phyloP scores from a whole-genome alignment of 2,329 filamentous ascomycete species.

The Colletotrichum tofieldiae region DNA sequence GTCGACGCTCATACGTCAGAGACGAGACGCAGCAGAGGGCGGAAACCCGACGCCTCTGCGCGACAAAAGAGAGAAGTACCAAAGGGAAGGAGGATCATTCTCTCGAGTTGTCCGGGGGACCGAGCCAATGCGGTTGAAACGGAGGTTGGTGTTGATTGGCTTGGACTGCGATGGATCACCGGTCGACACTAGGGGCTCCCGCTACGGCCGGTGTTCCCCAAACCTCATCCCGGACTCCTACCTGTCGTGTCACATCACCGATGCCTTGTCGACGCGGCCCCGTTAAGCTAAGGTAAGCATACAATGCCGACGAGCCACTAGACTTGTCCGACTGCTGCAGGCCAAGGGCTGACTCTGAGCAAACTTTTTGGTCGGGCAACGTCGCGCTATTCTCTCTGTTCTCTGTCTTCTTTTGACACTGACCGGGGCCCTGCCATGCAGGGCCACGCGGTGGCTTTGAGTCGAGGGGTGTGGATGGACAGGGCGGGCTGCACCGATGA shows the following conservation, averaged over 20 bases:
- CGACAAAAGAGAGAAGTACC: not conserved
- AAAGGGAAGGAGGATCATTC: not conserved
- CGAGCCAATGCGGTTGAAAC: constrained; percentile 26
- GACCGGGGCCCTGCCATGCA: constrained; percentile 18
- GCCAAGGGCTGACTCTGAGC: constrained; percentile 17
- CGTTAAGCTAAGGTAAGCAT: constrained; percentile 16
- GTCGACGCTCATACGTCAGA: not conserved
- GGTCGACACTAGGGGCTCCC: constrained; percentile 31
- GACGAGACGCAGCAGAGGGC: not conserved
- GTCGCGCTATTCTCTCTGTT: not conserved
- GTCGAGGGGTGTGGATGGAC: constrained; percentile 5
- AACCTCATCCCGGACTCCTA: constrained; percentile 34
- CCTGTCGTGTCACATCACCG: constrained; percentile 12
- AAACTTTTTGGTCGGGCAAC: not conserved
- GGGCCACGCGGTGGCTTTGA: constrained; percentile 25
- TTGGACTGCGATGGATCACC: constrained; percentile 24
- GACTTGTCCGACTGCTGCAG: constrained; percentile 22
- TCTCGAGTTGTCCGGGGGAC: constrained; percentile 24
- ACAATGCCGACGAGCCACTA: constrained; percentile 29
- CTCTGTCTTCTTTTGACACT: constrained; percentile 20
- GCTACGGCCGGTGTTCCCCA: constrained; percentile 42
- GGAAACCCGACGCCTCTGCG: not conserved
- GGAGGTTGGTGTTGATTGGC: constrained; percentile 26
- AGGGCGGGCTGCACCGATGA: constrained; percentile 7
- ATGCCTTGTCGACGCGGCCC: constrained; percentile 5